Evolutionary conservation across 1,284 basidiomycete genomes (phyloP).

Genomic region (Porphyrellus sp.): DNA sequence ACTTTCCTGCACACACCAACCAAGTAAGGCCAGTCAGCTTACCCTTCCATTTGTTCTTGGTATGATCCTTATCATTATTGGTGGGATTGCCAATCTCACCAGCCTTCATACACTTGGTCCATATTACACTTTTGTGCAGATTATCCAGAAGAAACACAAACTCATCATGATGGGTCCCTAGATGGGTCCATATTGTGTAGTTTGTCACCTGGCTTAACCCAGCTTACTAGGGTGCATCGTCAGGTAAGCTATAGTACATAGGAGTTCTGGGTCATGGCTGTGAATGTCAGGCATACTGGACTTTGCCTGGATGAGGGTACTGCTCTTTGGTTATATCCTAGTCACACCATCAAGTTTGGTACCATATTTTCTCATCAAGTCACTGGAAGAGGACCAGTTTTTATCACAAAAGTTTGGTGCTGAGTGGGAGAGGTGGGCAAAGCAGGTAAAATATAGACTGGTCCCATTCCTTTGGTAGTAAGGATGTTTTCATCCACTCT

Average conservation of each 20-base stretch:
- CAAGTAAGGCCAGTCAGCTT: slow-evolving; percentile 6
- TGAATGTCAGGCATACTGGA: slow-evolving; percentile 7
- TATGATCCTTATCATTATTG: slow-evolving; percentile 4
- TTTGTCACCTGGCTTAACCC: slow-evolving; percentile 23
- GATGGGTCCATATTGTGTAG: slow-evolving; percentile 18
- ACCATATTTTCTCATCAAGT: slow-evolving; percentile 11
- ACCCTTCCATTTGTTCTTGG: slow-evolving; percentile 15
- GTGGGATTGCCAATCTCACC: slow-evolving; percentile 7
- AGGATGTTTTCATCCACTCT: neutral
- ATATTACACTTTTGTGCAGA: slow-evolving; percentile 17
- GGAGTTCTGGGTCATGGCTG: slow-evolving; percentile 15
- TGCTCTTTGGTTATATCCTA: neutral
- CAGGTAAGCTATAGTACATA: slow-evolving; percentile 4
- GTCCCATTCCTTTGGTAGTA: slow-evolving; percentile 17
- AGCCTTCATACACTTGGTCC: slow-evolving; percentile 17
- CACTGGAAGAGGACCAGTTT: slow-evolving; percentile 14
- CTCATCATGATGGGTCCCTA: slow-evolving; percentile 18
- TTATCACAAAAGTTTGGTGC: slow-evolving; percentile 14
- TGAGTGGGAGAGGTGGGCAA: slow-evolving; percentile 20
- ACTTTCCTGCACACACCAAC: too few species aligned
- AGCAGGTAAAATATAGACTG: slow-evolving; percentile 13
- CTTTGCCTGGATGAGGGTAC: neutral
- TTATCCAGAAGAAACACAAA: slow-evolving; percentile 17
- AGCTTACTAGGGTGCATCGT: slow-evolving; percentile 1
- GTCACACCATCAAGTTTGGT: neutral